Percentiles rank a stretch among this genome's conserved stretches.
phyloP scores from a whole-genome alignment of 2,329 filamentous ascomycete species.

The Cladosporium sp. region DNA sequence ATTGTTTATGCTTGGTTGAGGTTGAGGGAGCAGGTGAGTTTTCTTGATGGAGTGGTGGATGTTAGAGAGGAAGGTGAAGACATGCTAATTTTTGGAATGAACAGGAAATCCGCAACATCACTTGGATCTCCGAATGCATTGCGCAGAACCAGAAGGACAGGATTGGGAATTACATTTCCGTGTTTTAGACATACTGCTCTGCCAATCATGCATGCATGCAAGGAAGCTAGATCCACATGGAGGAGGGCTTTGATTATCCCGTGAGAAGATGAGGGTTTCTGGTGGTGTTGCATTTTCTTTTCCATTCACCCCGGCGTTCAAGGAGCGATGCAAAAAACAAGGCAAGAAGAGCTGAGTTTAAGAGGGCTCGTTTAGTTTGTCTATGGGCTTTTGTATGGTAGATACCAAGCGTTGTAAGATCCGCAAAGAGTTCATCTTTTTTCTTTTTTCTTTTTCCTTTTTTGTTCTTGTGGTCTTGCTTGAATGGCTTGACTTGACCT shows the following conservation, averaged over 20 bases:
- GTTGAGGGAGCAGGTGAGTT: conserved; percentile 84
- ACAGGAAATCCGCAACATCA: conserved; percentile 98
- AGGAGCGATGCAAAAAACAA: too few relatives aligned
- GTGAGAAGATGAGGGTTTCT: not conserved
- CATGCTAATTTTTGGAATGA: too few relatives aligned
- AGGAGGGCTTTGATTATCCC: too few relatives aligned
- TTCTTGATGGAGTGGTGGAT: not conserved
- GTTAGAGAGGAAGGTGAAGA: not conserved
- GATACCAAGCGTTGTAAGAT: too few relatives aligned
- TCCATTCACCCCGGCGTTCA: conserved; percentile 8
- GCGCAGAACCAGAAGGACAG: conserved; percentile 99
- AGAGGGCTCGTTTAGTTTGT: too few relatives aligned
- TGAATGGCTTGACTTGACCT: too few relatives aligned
- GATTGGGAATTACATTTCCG: conserved; percentile 98
- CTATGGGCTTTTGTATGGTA: too few relatives aligned
- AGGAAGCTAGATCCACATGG: too few relatives aligned
- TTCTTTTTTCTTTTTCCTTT: too few relatives aligned
- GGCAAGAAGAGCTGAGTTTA: too few relatives aligned
- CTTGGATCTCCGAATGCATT: conserved; percentile 99
- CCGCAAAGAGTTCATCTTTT: too few relatives aligned
- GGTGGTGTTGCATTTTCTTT: not conserved
- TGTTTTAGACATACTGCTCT: conserved; percentile 57
- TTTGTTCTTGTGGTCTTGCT: too few relatives aligned
- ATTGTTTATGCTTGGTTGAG: conserved; percentile 98
- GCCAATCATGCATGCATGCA: not conserved